A percentile compares a stretch with the other conserved stretches of the same genome.
These are phyloP conservation scores for Lentinus tigrinus DNA, from an alignment of 768 basidiomycete genomes.

Conservation along the genomic window DNA sequence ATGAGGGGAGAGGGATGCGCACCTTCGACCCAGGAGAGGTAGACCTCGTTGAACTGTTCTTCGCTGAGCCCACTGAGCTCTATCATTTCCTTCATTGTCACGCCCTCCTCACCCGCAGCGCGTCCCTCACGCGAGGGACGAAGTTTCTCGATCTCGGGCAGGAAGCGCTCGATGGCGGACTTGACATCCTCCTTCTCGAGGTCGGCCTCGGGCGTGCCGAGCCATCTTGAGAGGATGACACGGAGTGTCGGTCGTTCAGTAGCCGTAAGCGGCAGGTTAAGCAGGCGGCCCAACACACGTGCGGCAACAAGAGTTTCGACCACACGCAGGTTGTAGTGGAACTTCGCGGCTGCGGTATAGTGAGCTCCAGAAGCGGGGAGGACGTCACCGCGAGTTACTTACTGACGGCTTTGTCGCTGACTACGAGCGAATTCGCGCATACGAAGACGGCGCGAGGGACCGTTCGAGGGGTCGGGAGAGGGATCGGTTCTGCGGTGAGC, in stretches of 20 bases:
- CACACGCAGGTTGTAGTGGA: slow-evolving; percentile 85
- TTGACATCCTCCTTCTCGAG: slow-evolving; percentile 46
- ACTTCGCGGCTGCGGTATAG: slow-evolving; percentile 54
- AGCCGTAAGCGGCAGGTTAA: slow-evolving; percentile 43
- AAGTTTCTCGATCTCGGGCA: slow-evolving; percentile 50
- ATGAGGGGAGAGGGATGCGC: slow-evolving; percentile 22
- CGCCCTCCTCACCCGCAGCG: slow-evolving; percentile 44
- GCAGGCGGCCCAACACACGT: slow-evolving; percentile 61
- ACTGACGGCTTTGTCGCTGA: slow-evolving; percentile 68
- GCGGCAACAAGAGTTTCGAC: slow-evolving; percentile 88
- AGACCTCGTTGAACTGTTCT: slow-evolving; percentile 60
- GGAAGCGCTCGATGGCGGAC: slow-evolving; percentile 46
- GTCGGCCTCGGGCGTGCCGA: slow-evolving; percentile 31
- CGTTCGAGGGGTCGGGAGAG: slow-evolving; percentile 48
- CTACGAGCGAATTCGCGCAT: slow-evolving; percentile 80
- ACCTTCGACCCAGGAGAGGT: slow-evolving; percentile 82
- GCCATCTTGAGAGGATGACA: slow-evolving; percentile 61
- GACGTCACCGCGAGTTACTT: neutral
- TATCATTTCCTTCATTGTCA: slow-evolving; percentile 76
- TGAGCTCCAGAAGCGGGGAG: neutral
- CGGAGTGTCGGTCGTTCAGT: slow-evolving; percentile 61
- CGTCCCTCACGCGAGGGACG: slow-evolving; percentile 37
- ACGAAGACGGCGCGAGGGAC: slow-evolving; percentile 56
- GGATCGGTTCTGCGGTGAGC: slow-evolving; percentile 64
- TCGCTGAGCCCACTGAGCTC: slow-evolving; percentile 55